Conservation (phyloP, 345 rosid species). For the Citrus sinensis region DVS_A1.0 CM039163.1:30302501-30303000, state of each 20-base stretch:
- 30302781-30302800: conserved; percentile 25
- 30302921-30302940: conserved; percentile 24
- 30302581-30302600: conserved; percentile 21
- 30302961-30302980: conserved; percentile 16
- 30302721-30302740: conserved; percentile 8
- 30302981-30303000: conserved; percentile 15
- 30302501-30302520: conserved; percentile 46
- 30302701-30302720: conserved; percentile 8
- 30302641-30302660: conserved; percentile 34
- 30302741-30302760: conserved; percentile 40
- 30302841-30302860: conserved; percentile 39
- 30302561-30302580: conserved; percentile 25
- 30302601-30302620: conserved; percentile 36
- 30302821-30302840: conserved; percentile 22
- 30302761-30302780: conserved; percentile 40
- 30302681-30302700: conserved; percentile 8
- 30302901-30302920: conserved; percentile 7
- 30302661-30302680: conserved; percentile 28
- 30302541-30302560: conserved; percentile 9
- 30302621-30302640: conserved; percentile 38
- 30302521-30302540: conserved; percentile 20
- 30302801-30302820: conserved; percentile 2
- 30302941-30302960: conserved; percentile 25
- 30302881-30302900: not conserved
- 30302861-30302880: conserved; percentile 35